Percentiles rank a stretch among this genome's conserved stretches.
These are phyloP conservation scores for Arthrobotrys entomopaga DNA, from an alignment of 2,329 filamentous ascomycete genomes.

Conservation along the genomic window DNA sequence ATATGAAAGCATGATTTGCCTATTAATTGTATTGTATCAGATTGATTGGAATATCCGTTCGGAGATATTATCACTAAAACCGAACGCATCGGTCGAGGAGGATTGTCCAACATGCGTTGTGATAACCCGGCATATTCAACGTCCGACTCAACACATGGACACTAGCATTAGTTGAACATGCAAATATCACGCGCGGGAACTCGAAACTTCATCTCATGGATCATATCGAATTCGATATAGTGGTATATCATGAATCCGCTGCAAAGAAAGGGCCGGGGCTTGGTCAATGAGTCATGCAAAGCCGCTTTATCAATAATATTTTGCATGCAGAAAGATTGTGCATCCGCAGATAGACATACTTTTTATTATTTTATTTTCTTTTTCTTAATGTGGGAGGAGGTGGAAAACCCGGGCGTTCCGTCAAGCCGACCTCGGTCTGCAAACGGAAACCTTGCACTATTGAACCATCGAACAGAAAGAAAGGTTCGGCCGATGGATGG, in stretches of 20 bases:
- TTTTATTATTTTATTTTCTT: not conserved
- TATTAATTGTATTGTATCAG: not conserved
- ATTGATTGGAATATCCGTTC: too few relatives aligned
- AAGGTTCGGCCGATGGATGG: slow-evolving; percentile 29
- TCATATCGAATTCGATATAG: too few relatives aligned
- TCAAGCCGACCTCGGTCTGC: slow-evolving; percentile 11
- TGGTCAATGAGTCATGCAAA: slow-evolving; percentile 1
- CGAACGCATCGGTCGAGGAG: too few relatives aligned
- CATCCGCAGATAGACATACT: not conserved
- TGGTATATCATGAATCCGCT: not conserved
- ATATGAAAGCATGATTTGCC: not conserved
- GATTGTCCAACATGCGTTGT: too few relatives aligned
- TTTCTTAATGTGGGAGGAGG: not conserved
- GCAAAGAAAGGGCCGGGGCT: not conserved
- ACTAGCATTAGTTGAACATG: too few relatives aligned
- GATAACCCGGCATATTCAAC: too few relatives aligned
- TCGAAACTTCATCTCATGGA: too few relatives aligned
- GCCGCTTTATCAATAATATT: not conserved
- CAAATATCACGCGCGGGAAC: too few relatives aligned
- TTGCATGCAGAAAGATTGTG: not conserved
- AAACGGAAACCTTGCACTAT: not conserved
- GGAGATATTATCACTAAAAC: too few relatives aligned
- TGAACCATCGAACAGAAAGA: slow-evolving; percentile 11
- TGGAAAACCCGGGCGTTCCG: slow-evolving; percentile 25
- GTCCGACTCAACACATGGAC: too few relatives aligned